Percentiles rank a stretch among this genome's conserved stretches.
These are phyloP conservation scores for Colletotrichum cereale DNA, from an alignment of 2,329 filamentous ascomycete species.

Conservation along the genomic window DNA sequence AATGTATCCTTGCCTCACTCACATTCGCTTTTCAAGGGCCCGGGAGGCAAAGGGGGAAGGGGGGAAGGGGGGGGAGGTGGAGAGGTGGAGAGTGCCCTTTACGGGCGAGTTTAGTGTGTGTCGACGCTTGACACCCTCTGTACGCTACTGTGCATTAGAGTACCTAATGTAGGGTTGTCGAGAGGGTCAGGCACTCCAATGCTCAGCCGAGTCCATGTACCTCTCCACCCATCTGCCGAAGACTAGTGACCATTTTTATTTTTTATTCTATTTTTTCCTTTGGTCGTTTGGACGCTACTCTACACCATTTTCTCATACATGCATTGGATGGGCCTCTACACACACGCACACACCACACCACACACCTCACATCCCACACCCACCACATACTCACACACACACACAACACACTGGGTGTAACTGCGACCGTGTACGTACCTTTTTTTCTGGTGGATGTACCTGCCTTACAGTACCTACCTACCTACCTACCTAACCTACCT, in stretches of 20 bases:
- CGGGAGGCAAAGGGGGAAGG: slow-evolving; percentile 3
- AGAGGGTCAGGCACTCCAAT: slow-evolving; percentile 3
- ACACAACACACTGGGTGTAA: background rate
- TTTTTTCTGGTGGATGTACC: background rate
- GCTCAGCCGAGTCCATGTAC: slow-evolving; percentile 9
- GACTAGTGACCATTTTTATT: slow-evolving; percentile 4
- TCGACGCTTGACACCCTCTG: slow-evolving; percentile 10
- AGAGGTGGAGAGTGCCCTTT: background rate
- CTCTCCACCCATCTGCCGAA: slow-evolving; percentile 10
- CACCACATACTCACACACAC: background rate
- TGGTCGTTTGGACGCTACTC: slow-evolving; percentile 19
- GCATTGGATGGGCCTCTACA: slow-evolving; percentile 6
- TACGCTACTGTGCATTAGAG: slow-evolving; percentile 22
- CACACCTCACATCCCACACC: background rate
- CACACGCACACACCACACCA: background rate
- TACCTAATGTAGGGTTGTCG: slow-evolving; percentile 14
- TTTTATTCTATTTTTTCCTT: background rate
- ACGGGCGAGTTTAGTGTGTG: slow-evolving; percentile 15
- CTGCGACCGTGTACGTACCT: slow-evolving; percentile 12
- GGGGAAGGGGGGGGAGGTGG: no score
- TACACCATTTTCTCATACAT: slow-evolving; percentile 1
- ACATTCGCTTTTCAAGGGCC: background rate
- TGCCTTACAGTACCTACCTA: slow-evolving; percentile 16
- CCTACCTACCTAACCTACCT: slow-evolving; percentile 30
- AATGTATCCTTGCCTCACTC: slow-evolving; percentile 16